Evolutionary conservation across 805 yeast species (phyloP).

Genomic region (Metschnikowia continentalis): DNA sequence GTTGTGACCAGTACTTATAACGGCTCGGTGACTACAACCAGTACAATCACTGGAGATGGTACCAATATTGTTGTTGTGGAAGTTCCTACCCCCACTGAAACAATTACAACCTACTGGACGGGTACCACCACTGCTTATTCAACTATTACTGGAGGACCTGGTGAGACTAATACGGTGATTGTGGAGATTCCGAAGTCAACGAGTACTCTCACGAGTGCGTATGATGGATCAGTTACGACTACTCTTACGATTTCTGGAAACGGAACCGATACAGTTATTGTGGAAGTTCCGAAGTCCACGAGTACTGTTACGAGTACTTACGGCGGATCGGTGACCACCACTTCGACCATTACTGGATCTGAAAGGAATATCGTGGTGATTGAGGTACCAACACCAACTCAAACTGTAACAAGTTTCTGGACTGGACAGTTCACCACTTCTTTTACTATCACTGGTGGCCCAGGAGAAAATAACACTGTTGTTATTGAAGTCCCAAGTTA

Average conservation of each 20-base stretch:
- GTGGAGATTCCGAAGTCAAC: conserved; percentile 11
- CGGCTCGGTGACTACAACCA: background rate
- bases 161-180: conserved; percentile 8
- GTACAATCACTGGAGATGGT: background rate
- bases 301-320: background rate
- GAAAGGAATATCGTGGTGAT: background rate
- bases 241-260: background rate
- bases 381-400: background rate
- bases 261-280: conserved; percentile 1
- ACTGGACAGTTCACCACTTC: background rate
- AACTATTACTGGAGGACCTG: conserved; percentile 3
- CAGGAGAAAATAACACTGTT: background rate
- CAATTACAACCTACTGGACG: conserved; percentile 4
- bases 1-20: background rate
- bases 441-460: background rate
- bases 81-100: conserved; percentile 12
- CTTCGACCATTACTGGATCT: background rate
- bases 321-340: background rate
- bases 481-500: background rate
- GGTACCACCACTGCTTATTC: background rate
- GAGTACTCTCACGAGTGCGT: conserved; percentile 1
- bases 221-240: background rate
- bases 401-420: background rate
- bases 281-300: background rate
- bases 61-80: conserved; percentile 7